Evolutionary conservation across 169 alveolate species (phyloP).

Genomic region (Cryptosporidium meleagridis): DNA sequence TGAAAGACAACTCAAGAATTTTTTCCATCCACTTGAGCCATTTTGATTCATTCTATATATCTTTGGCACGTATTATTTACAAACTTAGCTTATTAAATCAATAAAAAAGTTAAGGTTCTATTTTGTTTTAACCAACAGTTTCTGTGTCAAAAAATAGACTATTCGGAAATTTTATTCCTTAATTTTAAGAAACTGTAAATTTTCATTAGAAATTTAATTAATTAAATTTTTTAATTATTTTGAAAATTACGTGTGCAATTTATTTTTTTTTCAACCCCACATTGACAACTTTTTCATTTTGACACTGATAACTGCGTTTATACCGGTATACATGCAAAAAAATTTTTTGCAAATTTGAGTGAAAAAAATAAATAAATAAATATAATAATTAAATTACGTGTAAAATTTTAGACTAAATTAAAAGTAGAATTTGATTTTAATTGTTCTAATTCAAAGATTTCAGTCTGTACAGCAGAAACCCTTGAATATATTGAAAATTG

Average conservation of each 20-base stretch:
- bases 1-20: background rate
- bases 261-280: conserved; percentile 18
- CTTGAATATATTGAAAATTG: conserved; percentile 40
- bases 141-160: background rate
- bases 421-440: background rate
- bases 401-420: background rate
- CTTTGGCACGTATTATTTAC: background rate
- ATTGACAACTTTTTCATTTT: conserved; percentile 10
- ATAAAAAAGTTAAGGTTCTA: background rate
- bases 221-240: background rate
- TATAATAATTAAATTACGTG: background rate
- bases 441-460: background rate
- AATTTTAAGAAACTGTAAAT: background rate
- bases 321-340: conserved; percentile 24
- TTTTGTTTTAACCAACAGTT: background rate
- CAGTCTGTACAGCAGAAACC: conserved; percentile 71
- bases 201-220: background rate
- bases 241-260: background rate
- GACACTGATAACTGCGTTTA: conserved; percentile 4
- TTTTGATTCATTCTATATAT: background rate
- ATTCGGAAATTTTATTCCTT: background rate
- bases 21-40: background rate
- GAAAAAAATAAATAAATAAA: background rate
- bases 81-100: background rate
- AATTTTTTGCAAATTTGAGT: background rate